Evolutionary conservation across 352 stramenopile genomes (phyloP), one percentile per base, ranked within the genome.

Genomic region (Pilasporangium apinafurcum): DNA sequence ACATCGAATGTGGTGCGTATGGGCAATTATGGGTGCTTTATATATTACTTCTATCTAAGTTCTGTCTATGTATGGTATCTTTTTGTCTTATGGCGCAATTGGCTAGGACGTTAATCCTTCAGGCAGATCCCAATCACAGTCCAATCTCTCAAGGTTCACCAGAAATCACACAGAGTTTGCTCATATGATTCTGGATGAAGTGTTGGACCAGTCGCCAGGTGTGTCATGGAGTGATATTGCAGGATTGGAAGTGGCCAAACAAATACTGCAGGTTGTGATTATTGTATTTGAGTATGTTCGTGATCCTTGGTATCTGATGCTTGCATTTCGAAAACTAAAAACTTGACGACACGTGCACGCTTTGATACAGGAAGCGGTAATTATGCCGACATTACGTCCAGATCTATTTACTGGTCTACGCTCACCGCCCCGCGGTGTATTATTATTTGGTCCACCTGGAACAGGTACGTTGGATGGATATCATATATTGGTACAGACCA

Each of bases 161-260:
- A 75, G 79, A 37, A 61, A 72, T 39, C 62, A 91, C 54, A 52
- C 64, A 8, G 56, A 84, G 33, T 58, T 84, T 35, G 77, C 74
- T 4, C 71, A 93, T 46, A 83, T 70, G 10, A 86, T 95, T 34
- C 38, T 95, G 16, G 78, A 93, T 34, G 83, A 95, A 41, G 79
- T 95, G 33, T 47, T 92, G 22, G 76, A 95, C 24, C 66, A 74
- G 21, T 92, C 80, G 1, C 83, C 82, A 1, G 72, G 78, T 17
- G 78, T 95, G 3, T 59, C 63, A 27, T 96, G 85, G 85, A 59
- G 63, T 9, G 83, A 96, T 40, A 88, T 96, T 56, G 78, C 78
- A 0, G 85, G 85, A 1, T 48, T 96, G 20, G 58, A 76, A 8
- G 56, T 92, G 21, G 85, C 85, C 16, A 96, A 96, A 60, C 78